Percentiles rank a stretch among this genome's conserved stretches.
These are phyloP conservation scores for Arthrobotrys megalospora DNA, from an alignment of 2,329 filamentous ascomycete species.

Conservation along the genomic window DNA sequence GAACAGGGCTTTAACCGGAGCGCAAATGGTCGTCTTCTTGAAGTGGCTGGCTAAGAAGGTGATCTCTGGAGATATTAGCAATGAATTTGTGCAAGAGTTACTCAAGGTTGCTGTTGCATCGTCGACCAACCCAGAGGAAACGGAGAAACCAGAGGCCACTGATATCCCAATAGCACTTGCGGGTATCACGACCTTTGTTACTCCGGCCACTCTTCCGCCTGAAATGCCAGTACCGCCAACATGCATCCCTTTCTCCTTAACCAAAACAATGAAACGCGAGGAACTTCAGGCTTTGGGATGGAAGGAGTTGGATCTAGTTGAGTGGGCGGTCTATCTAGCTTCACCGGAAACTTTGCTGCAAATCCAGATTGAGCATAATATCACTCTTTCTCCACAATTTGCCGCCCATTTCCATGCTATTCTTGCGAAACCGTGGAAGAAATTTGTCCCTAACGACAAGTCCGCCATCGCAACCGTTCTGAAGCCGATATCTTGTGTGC, in stretches of 20 bases:
- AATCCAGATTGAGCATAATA: constrained; percentile 76
- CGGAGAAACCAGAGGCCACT: constrained; percentile 69
- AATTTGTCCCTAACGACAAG: constrained; percentile 78
- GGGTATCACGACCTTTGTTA: constrained; percentile 82
- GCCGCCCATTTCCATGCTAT: constrained; percentile 82
- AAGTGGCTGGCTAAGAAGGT: constrained; percentile 85
- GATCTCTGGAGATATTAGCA: constrained; percentile 79
- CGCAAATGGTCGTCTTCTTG: constrained; percentile 86
- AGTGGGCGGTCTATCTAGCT: constrained; percentile 86
- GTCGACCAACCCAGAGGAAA: constrained; percentile 51
- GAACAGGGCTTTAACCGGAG: constrained; percentile 82
- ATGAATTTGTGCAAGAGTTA: constrained; percentile 76
- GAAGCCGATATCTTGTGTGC: constrained; percentile 80
- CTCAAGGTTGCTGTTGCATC: constrained; percentile 86
- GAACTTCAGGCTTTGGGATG: constrained; percentile 88
- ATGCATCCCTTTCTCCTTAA: constrained; percentile 88
- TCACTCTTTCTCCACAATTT: constrained; percentile 81
- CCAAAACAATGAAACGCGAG: constrained; percentile 76
- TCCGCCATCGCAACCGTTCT: constrained; percentile 77
- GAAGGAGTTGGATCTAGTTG: constrained; percentile 84
- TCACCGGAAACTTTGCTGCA: constrained; percentile 73
- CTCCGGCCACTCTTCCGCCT: constrained; percentile 83
- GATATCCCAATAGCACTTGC: constrained; percentile 79
- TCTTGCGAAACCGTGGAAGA: constrained; percentile 91
- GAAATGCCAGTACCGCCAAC: constrained; percentile 83